Conservation (phyloP, 257 asterid species). For the Jacaranda mimosifolia region DNA sequence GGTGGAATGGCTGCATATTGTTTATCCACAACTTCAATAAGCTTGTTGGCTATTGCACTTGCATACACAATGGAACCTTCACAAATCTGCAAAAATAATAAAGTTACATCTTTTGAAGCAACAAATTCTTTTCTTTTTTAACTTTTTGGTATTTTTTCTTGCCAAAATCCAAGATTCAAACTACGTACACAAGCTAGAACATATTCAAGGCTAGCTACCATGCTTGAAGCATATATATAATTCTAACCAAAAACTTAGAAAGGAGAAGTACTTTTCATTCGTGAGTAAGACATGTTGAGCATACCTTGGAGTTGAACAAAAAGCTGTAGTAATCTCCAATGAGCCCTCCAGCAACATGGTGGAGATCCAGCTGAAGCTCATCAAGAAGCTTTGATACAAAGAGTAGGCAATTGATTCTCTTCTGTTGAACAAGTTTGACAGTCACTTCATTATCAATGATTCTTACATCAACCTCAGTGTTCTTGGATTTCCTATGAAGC, state of each 20-base stretch:
- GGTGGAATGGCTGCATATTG: conserved; percentile 73
- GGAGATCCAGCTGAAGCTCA: conserved; percentile 86
- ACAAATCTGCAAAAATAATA: conserved; percentile 63
- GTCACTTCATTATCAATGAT: conserved; percentile 85
- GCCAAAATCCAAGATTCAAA: background rate
- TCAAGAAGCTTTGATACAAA: conserved; percentile 80
- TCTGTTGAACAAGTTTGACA: conserved; percentile 88
- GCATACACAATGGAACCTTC: conserved; percentile 92
- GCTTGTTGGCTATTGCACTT: conserved; percentile 87
- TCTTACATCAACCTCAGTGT: conserved; percentile 85
- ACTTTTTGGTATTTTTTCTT: background rate
- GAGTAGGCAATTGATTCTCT: conserved; percentile 79
- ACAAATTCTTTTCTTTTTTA: background rate
- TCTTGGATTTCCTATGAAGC: conserved; percentile 85
- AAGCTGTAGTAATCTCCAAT: conserved; percentile 88
- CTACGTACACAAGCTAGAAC: background rate
- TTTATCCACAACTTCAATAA: conserved; percentile 83
- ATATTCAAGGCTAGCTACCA: background rate
- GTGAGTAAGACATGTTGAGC: background rate
- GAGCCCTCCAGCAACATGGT: conserved; percentile 94
- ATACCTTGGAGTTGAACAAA: conserved; percentile 84
- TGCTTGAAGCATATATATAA: background rate
- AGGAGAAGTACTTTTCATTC: background rate
- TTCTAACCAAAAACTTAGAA: background rate
- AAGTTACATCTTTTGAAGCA: background rate